Evolutionary conservation across 2,329 filamentous ascomycete genomes (phyloP).

Genomic region (Calonectria pseudoreteaudii): DNA sequence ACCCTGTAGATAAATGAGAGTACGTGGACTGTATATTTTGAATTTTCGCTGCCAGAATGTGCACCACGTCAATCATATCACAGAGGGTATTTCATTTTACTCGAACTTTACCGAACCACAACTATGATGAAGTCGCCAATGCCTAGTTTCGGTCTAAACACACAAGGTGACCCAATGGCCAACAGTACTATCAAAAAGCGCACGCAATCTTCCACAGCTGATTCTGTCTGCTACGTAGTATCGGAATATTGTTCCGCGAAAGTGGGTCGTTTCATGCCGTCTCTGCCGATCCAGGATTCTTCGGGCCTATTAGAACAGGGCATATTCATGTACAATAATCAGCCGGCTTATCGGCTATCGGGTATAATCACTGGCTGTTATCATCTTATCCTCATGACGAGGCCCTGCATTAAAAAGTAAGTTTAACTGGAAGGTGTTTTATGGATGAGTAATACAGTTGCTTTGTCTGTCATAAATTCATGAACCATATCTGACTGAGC

Average conservation of each 20-base stretch:
- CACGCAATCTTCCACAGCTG: background rate
- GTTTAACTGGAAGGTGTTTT: background rate
- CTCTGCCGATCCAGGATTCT: background rate
- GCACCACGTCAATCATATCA: too few species aligned
- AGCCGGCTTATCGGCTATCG: background rate
- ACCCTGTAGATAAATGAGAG: background rate
- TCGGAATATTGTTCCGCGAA: background rate
- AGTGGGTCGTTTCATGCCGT: background rate
- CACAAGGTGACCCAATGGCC: too few species aligned
- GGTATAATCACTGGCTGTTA: background rate
- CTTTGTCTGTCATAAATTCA: background rate
- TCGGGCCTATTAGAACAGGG: background rate
- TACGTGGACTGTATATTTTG: background rate
- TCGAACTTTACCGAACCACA: too few species aligned
- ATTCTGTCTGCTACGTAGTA: background rate
- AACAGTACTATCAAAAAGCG: background rate
- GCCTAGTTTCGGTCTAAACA: too few species aligned
- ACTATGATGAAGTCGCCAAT: too few species aligned
- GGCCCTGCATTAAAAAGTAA: background rate
- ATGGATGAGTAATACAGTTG: background rate
- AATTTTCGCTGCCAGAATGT: background rate
- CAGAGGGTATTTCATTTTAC: too few species aligned
- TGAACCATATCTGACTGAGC: background rate
- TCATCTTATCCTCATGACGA: background rate
- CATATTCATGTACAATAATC: background rate